Conservation (phyloP, 23 red algal species). For the Pyropia haitanensis region DNA sequence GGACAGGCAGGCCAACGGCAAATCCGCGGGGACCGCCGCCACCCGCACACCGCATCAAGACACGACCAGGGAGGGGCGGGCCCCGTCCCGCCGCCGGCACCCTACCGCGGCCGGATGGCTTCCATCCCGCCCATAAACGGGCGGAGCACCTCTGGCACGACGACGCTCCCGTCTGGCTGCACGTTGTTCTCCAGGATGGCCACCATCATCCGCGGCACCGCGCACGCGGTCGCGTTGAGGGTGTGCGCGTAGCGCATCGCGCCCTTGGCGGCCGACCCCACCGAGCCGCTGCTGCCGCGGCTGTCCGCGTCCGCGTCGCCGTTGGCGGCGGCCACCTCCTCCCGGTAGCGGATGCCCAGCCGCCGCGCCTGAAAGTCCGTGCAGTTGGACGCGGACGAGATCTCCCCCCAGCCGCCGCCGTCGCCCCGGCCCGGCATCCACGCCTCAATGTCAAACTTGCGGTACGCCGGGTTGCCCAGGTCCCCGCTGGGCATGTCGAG, state of each 20-base stretch:
- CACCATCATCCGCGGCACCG: constrained; percentile 89
- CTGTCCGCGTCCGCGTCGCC: constrained; percentile 13
- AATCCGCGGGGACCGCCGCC: too few relatives aligned
- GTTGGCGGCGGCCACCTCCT: constrained; percentile 8
- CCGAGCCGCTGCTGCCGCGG: constrained; percentile 61
- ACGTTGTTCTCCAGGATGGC: constrained; percentile 89
- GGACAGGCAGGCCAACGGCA: too few relatives aligned
- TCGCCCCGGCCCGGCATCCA: constrained; percentile 89
- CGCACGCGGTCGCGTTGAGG: constrained; percentile 95
- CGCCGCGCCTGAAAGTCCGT: constrained; percentile 97
- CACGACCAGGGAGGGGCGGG: too few relatives aligned
- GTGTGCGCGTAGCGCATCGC: constrained; percentile 82
- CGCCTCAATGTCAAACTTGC: constrained; percentile 98
- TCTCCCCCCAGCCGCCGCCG: constrained; percentile 60
- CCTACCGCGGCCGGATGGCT: constrained; percentile 15
- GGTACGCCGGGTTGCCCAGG: constrained; percentile 88
- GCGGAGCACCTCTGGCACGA: constrained; percentile 65
- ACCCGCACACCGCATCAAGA: too few relatives aligned
- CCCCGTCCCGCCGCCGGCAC: too few relatives aligned
- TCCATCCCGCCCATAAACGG: constrained; percentile 90
- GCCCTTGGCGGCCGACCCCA: constrained; percentile 1
- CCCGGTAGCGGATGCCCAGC: constrained; percentile 82
- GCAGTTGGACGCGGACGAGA: constrained; percentile 90
- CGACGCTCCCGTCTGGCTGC: constrained; percentile 59
- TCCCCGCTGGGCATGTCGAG: constrained; percentile 96